Base-by-base conservation (phyloP, 768 basidiomycete genomes). In the Boletus rubropictus region DNA sequence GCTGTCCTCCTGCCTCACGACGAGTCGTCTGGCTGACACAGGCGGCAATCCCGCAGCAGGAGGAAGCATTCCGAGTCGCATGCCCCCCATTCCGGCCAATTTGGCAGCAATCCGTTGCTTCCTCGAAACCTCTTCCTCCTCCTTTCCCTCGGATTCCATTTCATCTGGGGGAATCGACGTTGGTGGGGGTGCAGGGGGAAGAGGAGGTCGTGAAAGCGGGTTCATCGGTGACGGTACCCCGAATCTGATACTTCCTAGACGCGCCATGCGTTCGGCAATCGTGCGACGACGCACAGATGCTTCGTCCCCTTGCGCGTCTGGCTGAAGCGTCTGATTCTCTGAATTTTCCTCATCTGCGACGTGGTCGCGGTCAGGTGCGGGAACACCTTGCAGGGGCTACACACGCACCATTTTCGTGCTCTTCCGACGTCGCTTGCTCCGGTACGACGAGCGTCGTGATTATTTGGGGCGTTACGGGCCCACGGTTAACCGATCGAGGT, bases 211-310 rank as follows among this genome's bases (percentile, higher is more conserved):
- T 46, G 54, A 55, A 45, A 63, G 59, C 15, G 74, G 71, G 35
- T 59, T 61, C 56, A 62, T 65, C 9, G 58, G 51, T 1, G 81
- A 79, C 14, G 84, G 84, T 36, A 76, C 81, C 1, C 89, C 89
- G 53, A 93, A 86, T 51, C 78, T 80, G 60, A 95, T 83, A 3
- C 88, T 89, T 14, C 93, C 90, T 0, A 96, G 72, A 58, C 82
- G 89, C 1, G 92, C 92, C 92, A 96, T 94, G n/a, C 93, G 78
- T 48, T 95, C 91, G 1, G 92, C 90, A 31, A 96, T 88, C 2
- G 86, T 86, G 25, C 74, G 75, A 20, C 82, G 77, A 39, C 83
- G 74, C 2, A 65, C 67, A 20, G 79, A 75, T 46, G 78, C 78
- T 1, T 70, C 70, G 42, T 77, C 74, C 48, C 72, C 72, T n/a